A percentile compares a stretch with the other conserved stretches of the same genome.
These are phyloP conservation scores for Angophora floribunda DNA, from an alignment of 345 rosid species.

Conservation along the genomic window DNA sequence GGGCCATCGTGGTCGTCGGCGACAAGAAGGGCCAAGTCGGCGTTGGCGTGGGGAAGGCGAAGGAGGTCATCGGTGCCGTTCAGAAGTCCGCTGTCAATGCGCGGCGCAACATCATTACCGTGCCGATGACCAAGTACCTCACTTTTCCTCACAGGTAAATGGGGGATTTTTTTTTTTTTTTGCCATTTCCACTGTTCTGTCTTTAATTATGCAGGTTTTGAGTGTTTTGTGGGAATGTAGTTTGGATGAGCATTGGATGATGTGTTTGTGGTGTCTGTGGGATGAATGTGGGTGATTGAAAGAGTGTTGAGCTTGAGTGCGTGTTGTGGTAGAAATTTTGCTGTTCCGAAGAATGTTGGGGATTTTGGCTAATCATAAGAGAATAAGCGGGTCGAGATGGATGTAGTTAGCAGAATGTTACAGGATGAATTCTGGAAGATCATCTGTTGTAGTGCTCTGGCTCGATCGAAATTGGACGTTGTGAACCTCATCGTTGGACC, in stretches of 20 bases:
- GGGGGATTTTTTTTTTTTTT: background rate
- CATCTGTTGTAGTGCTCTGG: background rate
- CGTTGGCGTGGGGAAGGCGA: constrained; percentile 86
- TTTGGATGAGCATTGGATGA: background rate
- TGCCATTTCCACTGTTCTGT: background rate
- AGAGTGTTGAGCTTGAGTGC: background rate
- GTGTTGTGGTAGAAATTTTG: background rate
- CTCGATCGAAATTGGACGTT: background rate
- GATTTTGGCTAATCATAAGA: background rate
- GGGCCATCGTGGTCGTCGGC: constrained; percentile 82
- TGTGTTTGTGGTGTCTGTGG: background rate
- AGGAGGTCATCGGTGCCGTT: constrained; percentile 67
- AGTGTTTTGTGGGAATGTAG: background rate
- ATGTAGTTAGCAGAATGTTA: background rate
- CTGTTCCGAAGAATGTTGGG: background rate
- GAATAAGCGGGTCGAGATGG: background rate
- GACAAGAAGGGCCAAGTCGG: constrained; percentile 80
- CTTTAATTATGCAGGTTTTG: background rate
- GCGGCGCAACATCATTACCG: constrained; percentile 61
- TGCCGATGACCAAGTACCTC: constrained; percentile 79
- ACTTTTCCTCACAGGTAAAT: constrained; percentile 84
- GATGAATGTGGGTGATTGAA: background rate
- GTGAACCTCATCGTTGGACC: accelerated
- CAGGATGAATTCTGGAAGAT: background rate
- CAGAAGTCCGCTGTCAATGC: constrained; percentile 77